Evolutionary conservation across 805 yeast species (phyloP).

Genomic region (Ogataea parapolymorpha): DNA sequence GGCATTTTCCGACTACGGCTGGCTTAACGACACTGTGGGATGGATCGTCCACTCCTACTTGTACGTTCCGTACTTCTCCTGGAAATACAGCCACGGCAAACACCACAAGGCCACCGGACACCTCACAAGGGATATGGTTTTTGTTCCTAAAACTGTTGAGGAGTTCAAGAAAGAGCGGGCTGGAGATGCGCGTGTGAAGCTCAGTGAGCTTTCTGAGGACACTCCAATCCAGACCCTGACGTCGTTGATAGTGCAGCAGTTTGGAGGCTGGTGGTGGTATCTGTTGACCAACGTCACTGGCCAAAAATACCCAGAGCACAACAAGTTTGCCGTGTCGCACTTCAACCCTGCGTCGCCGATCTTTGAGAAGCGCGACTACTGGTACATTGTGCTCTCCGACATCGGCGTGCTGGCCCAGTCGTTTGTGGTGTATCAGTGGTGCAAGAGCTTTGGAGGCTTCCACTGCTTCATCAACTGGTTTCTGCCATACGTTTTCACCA

Average conservation of each 20-base stretch:
- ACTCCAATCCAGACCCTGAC: conserved; percentile 65
- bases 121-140: conserved; percentile 78
- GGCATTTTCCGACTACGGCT: conserved; percentile 71
- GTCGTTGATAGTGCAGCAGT: conserved; percentile 61
- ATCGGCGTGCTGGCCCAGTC: conserved; percentile 60
- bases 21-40: conserved; percentile 75
- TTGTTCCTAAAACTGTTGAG: conserved; percentile 69
- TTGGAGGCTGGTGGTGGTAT: conserved; percentile 73
- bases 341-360: conserved; percentile 71
- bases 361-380: conserved; percentile 68
- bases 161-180: conserved; percentile 40
- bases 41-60: conserved; percentile 79
- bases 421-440: conserved; percentile 56
- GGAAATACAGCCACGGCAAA: conserved; percentile 82
- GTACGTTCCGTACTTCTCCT: conserved; percentile 81
- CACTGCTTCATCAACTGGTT: conserved; percentile 66
- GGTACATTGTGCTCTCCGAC: conserved; percentile 70
- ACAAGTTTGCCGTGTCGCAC: conserved; percentile 55
- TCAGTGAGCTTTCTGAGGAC: conserved; percentile 65
- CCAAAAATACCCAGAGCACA: conserved; percentile 50
- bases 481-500: conserved; percentile 73
- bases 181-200: conserved; percentile 19
- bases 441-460: conserved; percentile 58
- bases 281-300: conserved; percentile 73
- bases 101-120: conserved; percentile 92